Evolutionary conservation across 2,329 filamentous ascomycete genomes (phyloP).

Genomic region (Colletotrichum cereale): DNA sequence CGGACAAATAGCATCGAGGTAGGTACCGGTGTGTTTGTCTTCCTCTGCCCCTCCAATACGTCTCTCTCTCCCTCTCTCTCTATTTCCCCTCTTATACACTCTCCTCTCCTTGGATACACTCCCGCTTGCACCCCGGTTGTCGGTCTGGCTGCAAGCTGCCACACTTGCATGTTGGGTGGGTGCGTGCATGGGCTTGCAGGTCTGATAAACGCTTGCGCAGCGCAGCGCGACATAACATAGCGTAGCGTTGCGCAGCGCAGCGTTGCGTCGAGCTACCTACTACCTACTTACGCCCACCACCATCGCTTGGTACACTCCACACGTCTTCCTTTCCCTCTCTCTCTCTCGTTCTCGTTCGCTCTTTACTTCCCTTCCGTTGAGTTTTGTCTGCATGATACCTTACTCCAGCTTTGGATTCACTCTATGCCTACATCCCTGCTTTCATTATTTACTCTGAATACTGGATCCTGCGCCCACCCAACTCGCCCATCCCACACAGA

Average conservation of each 20-base stretch:
- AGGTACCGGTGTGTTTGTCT: constrained; percentile 21
- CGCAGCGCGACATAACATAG: constrained; percentile 18
- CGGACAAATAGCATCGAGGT: constrained; percentile 35
- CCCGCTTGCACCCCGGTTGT: constrained; percentile 35
- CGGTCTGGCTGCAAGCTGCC: constrained; percentile 38
- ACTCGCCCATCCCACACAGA: not conserved
- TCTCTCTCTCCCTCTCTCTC: not conserved
- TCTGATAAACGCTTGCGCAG: constrained; percentile 37
- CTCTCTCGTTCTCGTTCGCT: not conserved
- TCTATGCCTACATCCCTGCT: constrained; percentile 24
- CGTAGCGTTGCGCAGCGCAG: constrained; percentile 23
- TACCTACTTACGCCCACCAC: not conserved
- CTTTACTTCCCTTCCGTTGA: not conserved
- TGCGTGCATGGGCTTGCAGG: constrained; percentile 39
- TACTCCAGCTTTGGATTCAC: constrained; percentile 6
- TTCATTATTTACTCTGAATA: not conserved
- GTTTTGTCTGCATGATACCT: not conserved
- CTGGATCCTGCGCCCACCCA: not conserved
- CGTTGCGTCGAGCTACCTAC: not conserved
- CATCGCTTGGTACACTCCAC: constrained; percentile 16
- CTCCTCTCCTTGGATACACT: constrained; percentile 7
- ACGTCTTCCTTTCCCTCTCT: not conserved
- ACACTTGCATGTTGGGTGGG: constrained; percentile 36
- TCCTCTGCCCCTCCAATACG: not conserved
- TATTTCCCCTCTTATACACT: not conserved